A percentile compares a stretch with the other conserved stretches of the same genome.
Evolutionary conservation across 306 rosid species (phyloP).

Genomic region (Herpetospermum pedunculosum): DNA sequence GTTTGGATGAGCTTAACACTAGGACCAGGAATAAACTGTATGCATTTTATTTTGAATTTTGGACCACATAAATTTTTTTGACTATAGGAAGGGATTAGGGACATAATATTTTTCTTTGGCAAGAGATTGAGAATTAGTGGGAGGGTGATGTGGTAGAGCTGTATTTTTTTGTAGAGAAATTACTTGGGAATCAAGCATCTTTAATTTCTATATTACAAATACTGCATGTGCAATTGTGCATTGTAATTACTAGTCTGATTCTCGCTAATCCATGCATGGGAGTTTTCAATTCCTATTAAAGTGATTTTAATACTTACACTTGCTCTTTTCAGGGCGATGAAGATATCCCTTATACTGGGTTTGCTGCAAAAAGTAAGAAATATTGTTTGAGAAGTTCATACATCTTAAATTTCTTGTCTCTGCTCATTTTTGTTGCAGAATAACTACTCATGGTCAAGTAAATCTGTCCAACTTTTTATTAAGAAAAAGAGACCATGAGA

Average conservation of each 20-base stretch:
- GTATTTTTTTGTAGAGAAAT: neutral
- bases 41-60: neutral
- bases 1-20: neutral
- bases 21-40: neutral
- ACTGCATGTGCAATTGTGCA: neutral
- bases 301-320: neutral
- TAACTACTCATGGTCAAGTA: neutral
- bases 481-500: neutral
- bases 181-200: neutral
- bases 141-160: neutral
- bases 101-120: neutral
- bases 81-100: neutral
- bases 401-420: neutral
- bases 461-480: neutral
- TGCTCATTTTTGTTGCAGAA: neutral
- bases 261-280: neutral
- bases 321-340: conserved; percentile 28
- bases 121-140: neutral
- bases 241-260: neutral
- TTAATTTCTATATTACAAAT: neutral
- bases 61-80: neutral
- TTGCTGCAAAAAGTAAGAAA: conserved; percentile 48
- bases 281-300: neutral
- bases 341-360: conserved; percentile 17
- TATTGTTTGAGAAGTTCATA: neutral